Evolutionary conservation across 176 grass and related monocot species (phyloP), one percentile per base, ranked within the genome.

Genomic region (Phyllostachys edulis): DNA sequence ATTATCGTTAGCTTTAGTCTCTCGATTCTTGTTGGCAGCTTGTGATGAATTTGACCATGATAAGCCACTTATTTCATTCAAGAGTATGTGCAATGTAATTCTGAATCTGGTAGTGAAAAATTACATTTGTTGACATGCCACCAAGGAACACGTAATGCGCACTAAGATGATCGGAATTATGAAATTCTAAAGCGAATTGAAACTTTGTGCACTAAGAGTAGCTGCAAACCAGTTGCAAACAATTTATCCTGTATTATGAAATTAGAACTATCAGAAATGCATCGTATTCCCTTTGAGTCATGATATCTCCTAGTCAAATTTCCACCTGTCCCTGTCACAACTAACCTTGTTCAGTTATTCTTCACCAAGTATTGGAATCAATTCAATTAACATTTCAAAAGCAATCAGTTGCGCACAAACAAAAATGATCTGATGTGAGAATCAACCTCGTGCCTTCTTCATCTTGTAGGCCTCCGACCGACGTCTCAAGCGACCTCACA

Each of bases 401-500:
- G 61, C 24, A 32, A 63, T 32, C 61, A 7, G 61, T 6, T 63
- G 61, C 6, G 13, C 26, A 15, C 27, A 64, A 64, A 32, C 27
- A 15, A 64, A 34, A 32, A 64, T 3, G 2, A 63, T 63, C 13
- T 3, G 13, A 63, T 32, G 61, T 16, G 13, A 5, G 61, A 14
- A 62, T 55, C 78, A 20, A 11, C 39, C 17, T 40, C 46, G 54
- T 73, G 16, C 20, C 41, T 15, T 26, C 45, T 63, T 37, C 68
- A 21, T 34, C 46, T 86, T 86, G 37, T 75, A 99, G 96, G 96
- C 96, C 96, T n/a, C 91, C 89, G 44, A 92, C 91, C 37, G 96
- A 99, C 77, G 96, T 99, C 71, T 95, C 96, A 2, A 99, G 93
- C 80, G 96, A 99, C 86, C 96, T 99, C 51, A 86, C 89, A 52